Conservation (phyloP, 441 rosid genomes). For the Daphne laureola region DNA sequence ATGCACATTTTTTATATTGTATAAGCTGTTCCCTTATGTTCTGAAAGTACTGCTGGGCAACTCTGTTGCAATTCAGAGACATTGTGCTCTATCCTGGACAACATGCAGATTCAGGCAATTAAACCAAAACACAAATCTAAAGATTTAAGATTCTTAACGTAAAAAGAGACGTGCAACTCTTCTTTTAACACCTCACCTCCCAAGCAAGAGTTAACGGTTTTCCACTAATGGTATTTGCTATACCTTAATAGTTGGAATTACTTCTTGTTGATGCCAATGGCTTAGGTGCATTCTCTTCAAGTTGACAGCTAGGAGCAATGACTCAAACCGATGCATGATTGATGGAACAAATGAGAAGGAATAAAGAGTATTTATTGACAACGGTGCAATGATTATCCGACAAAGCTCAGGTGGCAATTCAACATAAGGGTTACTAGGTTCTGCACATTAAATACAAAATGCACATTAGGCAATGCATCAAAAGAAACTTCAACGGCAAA, state of each 20-base stretch:
- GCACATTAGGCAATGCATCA: neutral
- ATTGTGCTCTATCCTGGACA: too few species aligned
- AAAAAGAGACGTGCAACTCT: too few species aligned
- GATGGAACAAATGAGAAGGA: constrained; percentile 70
- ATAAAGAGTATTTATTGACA: constrained; percentile 61
- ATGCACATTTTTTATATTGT: too few species aligned
- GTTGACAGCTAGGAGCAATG: constrained; percentile 66
- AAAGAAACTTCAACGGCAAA: neutral
- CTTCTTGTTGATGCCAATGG: constrained; percentile 27
- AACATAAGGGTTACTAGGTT: constrained; percentile 34
- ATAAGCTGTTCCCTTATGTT: too few species aligned
- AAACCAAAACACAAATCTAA: too few species aligned
- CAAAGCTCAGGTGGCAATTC: constrained; percentile 95
- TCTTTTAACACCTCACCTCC: too few species aligned
- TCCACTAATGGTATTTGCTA: too few species aligned
- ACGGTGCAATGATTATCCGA: constrained; percentile 47
- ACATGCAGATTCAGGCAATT: too few species aligned
- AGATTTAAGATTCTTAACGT: too few species aligned
- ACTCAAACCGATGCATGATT: constrained; percentile 68
- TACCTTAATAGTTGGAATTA: constrained; percentile 76
- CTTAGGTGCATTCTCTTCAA: constrained; percentile 47
- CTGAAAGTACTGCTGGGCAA: too few species aligned
- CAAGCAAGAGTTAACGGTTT: too few species aligned
- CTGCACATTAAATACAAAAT: constrained; percentile 33
- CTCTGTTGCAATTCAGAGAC: too few species aligned